Base-by-base conservation (phyloP, 2,329 filamentous ascomycete species). In the Venturia effusa region DNA sequence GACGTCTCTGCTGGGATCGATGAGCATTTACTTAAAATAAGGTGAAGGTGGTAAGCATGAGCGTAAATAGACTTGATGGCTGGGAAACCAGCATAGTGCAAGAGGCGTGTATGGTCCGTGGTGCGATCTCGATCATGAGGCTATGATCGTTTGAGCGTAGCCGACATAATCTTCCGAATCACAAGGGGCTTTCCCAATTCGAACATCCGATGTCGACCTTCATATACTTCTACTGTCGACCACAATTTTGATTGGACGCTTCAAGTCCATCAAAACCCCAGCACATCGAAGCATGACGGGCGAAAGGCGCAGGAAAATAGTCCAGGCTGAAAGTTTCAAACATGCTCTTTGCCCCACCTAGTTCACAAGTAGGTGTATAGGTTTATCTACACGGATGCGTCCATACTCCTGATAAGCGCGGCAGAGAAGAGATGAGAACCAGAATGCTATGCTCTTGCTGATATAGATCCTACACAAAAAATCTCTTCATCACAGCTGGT, bases 341-440 rank as follows among this genome's bases (percentile, higher is more conserved):
- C 45, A 51, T 24, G 27, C 22, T 10, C 10, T 34, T 34, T 34
- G 51, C 19, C 15, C 32, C 30, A 57, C 51, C 30, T 57, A 34
- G 34, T 34, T 57, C 34, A 57, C 51, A 57, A 13, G 27, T 34
- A 34, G 27, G 30, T 57, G 11, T 11, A n/a, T 57, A 8, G 22
- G 3, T 57, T 11, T 57, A 57, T 57, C 30, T 57, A 57, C 51
- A 34, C 27, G 19, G 27, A 57, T 37, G 30, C 51, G 34, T 57
- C 51, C 51, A 34, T n/a, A 34, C 27, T 57, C 30, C 51, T 22
- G 51, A 57, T 11, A 34, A 13, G 48, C 30, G 27, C 27, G 19
- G 51, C n/a, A 32, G 51, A 57, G 51, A 57, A 37, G 51, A 57
- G 51, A 57, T 57, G 27, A 57, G 17, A 57, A 57, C 51, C 5